Evolutionary conservation across 495 filamentous ascomycete species (phyloP).

Genomic region (Neurospora sp.): DNA sequence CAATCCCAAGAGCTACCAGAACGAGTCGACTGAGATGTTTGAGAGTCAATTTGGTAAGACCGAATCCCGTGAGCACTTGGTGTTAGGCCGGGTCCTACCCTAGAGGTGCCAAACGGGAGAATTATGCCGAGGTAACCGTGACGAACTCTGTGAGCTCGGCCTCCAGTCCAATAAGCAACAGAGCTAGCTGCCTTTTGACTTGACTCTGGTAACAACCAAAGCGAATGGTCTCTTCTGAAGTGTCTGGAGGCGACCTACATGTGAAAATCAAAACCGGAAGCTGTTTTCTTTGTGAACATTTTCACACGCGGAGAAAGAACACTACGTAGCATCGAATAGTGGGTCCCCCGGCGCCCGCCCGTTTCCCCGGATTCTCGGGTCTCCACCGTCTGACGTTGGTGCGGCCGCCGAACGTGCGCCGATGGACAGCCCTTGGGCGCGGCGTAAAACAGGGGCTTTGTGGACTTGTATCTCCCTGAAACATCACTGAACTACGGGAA

Average conservation of each 20-base stretch:
- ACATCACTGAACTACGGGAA: neutral
- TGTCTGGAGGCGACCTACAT: too few species aligned
- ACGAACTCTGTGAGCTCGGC: neutral
- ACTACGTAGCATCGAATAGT: neutral
- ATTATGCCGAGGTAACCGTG: neutral
- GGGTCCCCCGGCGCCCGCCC: neutral
- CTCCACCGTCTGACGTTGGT: neutral
- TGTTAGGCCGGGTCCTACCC: neutral
- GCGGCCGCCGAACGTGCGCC: neutral
- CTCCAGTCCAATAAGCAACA: neutral
- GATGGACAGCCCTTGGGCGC: neutral
- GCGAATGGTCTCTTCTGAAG: neutral
- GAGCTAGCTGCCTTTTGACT: neutral
- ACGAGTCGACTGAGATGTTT: neutral
- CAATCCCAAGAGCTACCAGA: neutral
- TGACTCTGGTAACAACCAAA: neutral
- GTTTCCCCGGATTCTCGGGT: neutral
- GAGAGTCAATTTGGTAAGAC: neutral
- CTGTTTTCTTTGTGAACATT: neutral
- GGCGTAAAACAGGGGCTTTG: neutral
- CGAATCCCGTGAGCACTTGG: neutral
- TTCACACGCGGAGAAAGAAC: neutral
- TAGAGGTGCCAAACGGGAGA: neutral
- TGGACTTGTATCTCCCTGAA: neutral
- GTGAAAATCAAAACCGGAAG: neutral